Evolutionary conservation across 306 rosid genomes (phyloP).

Genomic region (Arachis hypogaea): DNA sequence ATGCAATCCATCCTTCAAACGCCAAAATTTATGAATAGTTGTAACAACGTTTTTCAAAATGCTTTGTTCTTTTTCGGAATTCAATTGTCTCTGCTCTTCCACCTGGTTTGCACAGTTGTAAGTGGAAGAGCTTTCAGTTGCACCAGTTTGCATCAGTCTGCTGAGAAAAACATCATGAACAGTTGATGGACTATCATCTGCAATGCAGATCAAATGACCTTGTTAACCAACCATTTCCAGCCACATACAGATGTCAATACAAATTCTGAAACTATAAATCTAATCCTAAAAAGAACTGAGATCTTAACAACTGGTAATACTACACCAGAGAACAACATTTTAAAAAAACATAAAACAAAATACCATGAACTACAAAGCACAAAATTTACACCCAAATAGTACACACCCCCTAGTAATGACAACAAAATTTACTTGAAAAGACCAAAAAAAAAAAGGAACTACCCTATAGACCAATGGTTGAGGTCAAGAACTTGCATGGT

Average conservation of each 20-base stretch:
- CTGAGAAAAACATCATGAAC: constrained; percentile 73
- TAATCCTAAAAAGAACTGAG: constrained; percentile 15
- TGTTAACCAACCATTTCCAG: constrained; percentile 29
- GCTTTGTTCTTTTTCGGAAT: constrained; percentile 48
- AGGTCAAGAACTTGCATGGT: constrained; percentile 16
- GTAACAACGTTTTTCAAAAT: constrained; percentile 51
- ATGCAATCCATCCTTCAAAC: constrained; percentile 65
- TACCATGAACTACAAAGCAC: constrained; percentile 17
- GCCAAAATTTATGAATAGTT: constrained; percentile 57
- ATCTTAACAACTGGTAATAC: constrained; percentile 13
- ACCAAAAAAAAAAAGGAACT: constrained; percentile 1
- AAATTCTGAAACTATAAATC: constrained; percentile 13
- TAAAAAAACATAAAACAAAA: constrained; percentile 20
- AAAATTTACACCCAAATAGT: constrained; percentile 6
- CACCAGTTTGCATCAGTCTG: constrained; percentile 80
- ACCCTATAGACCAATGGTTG: not conserved
- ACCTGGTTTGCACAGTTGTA: constrained; percentile 41
- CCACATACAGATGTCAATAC: constrained; percentile 1
- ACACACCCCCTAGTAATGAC: constrained; percentile 4
- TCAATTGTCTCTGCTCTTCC: constrained; percentile 52
- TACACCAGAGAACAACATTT: constrained; percentile 16
- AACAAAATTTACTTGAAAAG: not conserved
- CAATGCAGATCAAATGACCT: constrained; percentile 40
- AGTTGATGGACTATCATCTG: constrained; percentile 63
- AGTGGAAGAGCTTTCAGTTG: constrained; percentile 83